Conservation (phyloP, 352 stramenopile species). For the Elongisporangium undulatum region DNA sequence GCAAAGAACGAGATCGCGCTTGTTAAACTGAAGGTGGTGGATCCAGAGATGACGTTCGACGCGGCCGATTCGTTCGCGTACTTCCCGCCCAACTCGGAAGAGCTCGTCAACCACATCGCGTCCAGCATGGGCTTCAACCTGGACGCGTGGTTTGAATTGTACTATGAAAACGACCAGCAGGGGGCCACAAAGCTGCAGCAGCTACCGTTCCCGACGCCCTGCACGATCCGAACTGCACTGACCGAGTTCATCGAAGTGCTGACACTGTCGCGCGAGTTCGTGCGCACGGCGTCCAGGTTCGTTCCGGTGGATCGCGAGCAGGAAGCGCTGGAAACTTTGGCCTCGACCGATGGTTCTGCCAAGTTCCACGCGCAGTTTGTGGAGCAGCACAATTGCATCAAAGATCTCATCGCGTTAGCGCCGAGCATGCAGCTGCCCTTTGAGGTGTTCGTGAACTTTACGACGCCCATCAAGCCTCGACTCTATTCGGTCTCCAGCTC, state of each 20-base stretch:
- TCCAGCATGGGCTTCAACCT: constrained; percentile 71
- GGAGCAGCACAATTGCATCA: constrained; percentile 59
- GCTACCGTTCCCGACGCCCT: constrained; percentile 87
- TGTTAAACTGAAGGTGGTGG: constrained; percentile 47
- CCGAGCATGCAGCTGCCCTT: constrained; percentile 39
- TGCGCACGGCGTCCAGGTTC: constrained; percentile 51
- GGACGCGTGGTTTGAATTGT: constrained; percentile 74
- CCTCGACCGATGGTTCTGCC: constrained; percentile 60
- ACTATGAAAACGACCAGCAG: constrained; percentile 14
- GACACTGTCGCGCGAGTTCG: constrained; percentile 49
- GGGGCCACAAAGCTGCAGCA: constrained; percentile 23
- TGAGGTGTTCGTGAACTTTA: constrained; percentile 83
- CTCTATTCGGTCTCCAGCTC: constrained; percentile 95
- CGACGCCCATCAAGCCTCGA: constrained; percentile 83
- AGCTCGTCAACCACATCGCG: constrained; percentile 70
- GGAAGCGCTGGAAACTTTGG: constrained; percentile 36
- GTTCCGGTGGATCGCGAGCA: constrained; percentile 32
- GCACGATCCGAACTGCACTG: constrained; percentile 85
- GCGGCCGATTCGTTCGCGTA: constrained; percentile 88
- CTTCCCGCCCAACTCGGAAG: constrained; percentile 60
- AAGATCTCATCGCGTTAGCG: constrained; percentile 69
- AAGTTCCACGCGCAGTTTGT: constrained; percentile 84
- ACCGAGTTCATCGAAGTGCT: constrained; percentile 90
- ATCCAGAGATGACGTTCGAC: constrained; percentile 53
- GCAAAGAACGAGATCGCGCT: constrained; percentile 18